Percentiles rank a stretch among this genome's conserved stretches.
Evolutionary conservation across 2,329 filamentous ascomycete genomes (phyloP).

Genomic region (Penicillium sumatraense): DNA sequence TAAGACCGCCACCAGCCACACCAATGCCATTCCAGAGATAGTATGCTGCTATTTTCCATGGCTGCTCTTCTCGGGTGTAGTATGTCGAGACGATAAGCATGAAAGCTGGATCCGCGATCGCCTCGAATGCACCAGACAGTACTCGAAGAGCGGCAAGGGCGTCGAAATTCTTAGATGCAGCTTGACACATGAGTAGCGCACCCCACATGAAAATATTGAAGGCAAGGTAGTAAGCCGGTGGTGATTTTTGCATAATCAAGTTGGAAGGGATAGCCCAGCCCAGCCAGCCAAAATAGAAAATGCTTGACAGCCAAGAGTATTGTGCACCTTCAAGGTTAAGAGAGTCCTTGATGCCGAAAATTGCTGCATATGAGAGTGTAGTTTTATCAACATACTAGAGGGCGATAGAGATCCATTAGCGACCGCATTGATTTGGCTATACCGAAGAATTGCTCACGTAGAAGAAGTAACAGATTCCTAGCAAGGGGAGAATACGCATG

Average conservation of each 20-base stretch:
- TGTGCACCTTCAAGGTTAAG: slow-evolving; percentile 40
- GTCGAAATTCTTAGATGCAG: slow-evolving; percentile 56
- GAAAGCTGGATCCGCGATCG: slow-evolving; percentile 52
- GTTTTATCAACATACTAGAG: slow-evolving; percentile 15
- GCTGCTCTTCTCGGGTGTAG: slow-evolving; percentile 29
- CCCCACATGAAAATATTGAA: slow-evolving; percentile 47
- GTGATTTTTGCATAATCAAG: slow-evolving; percentile 15
- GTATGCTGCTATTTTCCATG: slow-evolving; percentile 31
- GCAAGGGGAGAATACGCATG: background rate
- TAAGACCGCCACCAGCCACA: slow-evolving; percentile 47
- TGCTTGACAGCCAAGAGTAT: slow-evolving; percentile 46
- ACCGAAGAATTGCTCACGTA: background rate
- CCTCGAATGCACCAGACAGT: slow-evolving; percentile 55
- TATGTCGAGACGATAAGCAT: slow-evolving; percentile 53
- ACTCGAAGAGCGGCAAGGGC: slow-evolving; percentile 57
- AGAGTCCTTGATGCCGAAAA: slow-evolving; percentile 57
- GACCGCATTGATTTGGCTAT: background rate
- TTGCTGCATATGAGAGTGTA: slow-evolving; percentile 53
- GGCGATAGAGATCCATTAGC: background rate
- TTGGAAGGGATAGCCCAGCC: slow-evolving; percentile 27
- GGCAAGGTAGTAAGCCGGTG: slow-evolving; percentile 45
- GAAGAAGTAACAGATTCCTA: background rate
- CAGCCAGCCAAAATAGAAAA: slow-evolving; percentile 51
- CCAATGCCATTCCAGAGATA: slow-evolving; percentile 47
- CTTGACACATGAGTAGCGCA: slow-evolving; percentile 49